These are phyloP conservation scores for Seminavis robusta DNA, from an alignment of 108 stramenopile species.

Conservation along the genomic window DNA sequence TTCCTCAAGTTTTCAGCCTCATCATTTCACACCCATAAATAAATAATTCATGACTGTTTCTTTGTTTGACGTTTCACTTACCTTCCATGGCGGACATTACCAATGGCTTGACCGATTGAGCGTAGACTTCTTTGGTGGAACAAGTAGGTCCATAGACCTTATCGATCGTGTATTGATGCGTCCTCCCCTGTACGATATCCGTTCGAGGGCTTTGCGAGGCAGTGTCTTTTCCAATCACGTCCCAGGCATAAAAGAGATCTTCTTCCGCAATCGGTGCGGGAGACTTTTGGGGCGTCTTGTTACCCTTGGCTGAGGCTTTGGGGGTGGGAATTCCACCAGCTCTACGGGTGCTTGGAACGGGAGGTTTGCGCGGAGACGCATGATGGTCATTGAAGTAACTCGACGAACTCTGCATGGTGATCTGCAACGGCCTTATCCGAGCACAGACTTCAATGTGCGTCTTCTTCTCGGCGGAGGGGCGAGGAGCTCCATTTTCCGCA, in stretches of 20 bases:
- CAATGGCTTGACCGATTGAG: constrained; percentile 37
- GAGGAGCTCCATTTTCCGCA: too few relatives aligned
- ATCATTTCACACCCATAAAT: too few relatives aligned
- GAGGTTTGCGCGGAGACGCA: background rate
- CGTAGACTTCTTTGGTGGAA: constrained; percentile 45
- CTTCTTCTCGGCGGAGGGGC: too few relatives aligned
- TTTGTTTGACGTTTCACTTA: too few relatives aligned
- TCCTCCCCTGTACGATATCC: constrained; percentile 38
- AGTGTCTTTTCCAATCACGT: constrained; percentile 33
- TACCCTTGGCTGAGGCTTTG: background rate
- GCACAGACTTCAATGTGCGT: constrained; percentile 49
- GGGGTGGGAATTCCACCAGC: background rate
- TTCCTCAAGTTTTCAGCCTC: too few relatives aligned
- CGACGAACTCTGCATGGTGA: constrained; percentile 2
- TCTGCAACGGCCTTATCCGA: constrained; percentile 34
- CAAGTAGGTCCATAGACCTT: constrained; percentile 44
- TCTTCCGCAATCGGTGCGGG: background rate
- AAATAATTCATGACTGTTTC: too few relatives aligned
- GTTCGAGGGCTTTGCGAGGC: constrained; percentile 26
- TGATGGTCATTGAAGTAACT: constrained; percentile 17
- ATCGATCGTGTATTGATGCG: constrained; percentile 59
- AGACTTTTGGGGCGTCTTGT: background rate
- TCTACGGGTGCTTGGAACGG: background rate
- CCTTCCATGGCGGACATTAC: constrained; percentile 81
- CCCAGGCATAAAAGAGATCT: constrained; percentile 40